phyloP scores from a whole-genome alignment of 441 rosid genomes.

The Monsonia emarginata region DNA sequence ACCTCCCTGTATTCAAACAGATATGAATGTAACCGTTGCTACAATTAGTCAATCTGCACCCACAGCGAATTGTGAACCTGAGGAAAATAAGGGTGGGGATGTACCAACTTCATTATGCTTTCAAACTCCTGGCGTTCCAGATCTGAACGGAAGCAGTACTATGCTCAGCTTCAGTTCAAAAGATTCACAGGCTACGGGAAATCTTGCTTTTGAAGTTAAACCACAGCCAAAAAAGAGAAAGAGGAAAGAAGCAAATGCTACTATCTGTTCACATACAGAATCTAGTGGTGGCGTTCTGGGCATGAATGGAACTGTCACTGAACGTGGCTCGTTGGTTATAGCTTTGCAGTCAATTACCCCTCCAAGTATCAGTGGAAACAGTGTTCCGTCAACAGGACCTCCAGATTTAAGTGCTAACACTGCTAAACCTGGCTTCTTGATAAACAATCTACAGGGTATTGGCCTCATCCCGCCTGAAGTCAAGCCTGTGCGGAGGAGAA shows the following conservation, averaged over 20 bases:
- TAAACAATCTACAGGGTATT: slow-evolving; percentile 8
- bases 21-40: slow-evolving; percentile 25
- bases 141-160: slow-evolving; percentile 43
- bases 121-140: slow-evolving; percentile 37
- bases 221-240: slow-evolving; percentile 24
- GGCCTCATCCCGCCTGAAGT: slow-evolving; percentile 23
- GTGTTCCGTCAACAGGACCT: neutral
- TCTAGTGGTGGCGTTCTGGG: slow-evolving; percentile 10
- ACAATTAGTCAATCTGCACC: slow-evolving; percentile 20
- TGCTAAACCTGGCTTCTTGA: slow-evolving; percentile 1
- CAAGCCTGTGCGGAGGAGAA: slow-evolving; percentile 31
- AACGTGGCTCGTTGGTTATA: slow-evolving; percentile 20
- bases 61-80: slow-evolving; percentile 18
- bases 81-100: slow-evolving; percentile 18
- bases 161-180: slow-evolving; percentile 17
- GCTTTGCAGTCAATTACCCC: slow-evolving; percentile 40
- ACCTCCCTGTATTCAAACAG: slow-evolving; percentile 33
- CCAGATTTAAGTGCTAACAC: neutral
- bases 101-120: slow-evolving; percentile 12
- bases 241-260: slow-evolving; percentile 21
- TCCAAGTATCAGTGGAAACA: slow-evolving; percentile 25
- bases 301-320: slow-evolving; percentile 19
- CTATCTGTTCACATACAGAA: slow-evolving; percentile 15
- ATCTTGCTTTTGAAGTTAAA: slow-evolving; percentile 6
- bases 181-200: slow-evolving; percentile 16